These are phyloP conservation scores for Abortiporus biennis DNA, from an alignment of 1,284 basidiomycete genomes.

Conservation along the genomic window DNA sequence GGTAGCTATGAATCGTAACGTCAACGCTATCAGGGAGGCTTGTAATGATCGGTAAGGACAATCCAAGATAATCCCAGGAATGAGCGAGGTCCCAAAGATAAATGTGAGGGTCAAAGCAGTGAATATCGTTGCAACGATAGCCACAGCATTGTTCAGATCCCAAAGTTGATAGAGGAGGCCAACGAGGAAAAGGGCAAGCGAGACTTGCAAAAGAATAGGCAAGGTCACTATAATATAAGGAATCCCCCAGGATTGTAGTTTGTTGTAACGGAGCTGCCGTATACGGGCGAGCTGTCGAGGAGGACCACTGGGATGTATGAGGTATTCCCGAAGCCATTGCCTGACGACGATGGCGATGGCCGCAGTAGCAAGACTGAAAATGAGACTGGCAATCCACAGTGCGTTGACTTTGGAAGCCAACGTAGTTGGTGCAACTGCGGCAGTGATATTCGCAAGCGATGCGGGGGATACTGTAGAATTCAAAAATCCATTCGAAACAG, in stretches of 20 bases:
- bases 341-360: conserved; percentile 17
- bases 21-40: no score
- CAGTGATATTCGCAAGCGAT: no score
- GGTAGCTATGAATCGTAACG: no score
- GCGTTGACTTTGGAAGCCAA: conserved; percentile 12
- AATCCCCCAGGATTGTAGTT: conserved; percentile 20
- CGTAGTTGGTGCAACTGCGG: not conserved
- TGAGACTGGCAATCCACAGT: conserved; percentile 16
- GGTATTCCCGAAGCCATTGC: conserved; percentile 18
- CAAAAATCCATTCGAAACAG: not conserved
- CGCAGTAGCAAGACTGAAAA: conserved; percentile 16
- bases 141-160: conserved; percentile 16
- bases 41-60: conserved; percentile 24
- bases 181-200: conserved; percentile 20
- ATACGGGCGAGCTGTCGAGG: conserved; percentile 14
- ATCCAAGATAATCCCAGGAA: conserved; percentile 14
- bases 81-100: conserved; percentile 15
- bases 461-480: no score
- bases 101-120: conserved; percentile 14
- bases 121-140: conserved; percentile 14
- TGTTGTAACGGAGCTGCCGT: conserved; percentile 21
- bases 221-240: conserved; percentile 19
- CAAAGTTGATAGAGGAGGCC: conserved; percentile 21
- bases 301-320: conserved; percentile 10
- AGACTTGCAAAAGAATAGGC: conserved; percentile 21